A percentile compares a stretch with the other conserved stretches of the same genome.
phyloP scores from a whole-genome alignment of 2,329 filamentous ascomycete species.

The Thelonectria blattea region DNA sequence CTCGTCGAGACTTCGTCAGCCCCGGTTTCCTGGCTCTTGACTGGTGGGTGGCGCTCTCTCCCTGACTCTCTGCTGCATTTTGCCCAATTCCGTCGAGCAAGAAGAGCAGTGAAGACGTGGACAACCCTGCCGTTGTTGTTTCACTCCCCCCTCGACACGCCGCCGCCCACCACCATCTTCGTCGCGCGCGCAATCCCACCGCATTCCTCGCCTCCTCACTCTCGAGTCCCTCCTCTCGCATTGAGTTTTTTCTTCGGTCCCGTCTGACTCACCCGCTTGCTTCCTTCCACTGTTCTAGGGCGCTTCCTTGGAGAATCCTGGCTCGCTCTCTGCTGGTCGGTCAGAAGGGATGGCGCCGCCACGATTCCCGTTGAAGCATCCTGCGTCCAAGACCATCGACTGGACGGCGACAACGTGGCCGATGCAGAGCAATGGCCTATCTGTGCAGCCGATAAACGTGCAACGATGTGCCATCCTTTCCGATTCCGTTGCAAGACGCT shows the following conservation, averaged over 20 bases:
- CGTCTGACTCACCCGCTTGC: slow-evolving; percentile 14
- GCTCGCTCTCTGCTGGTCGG: slow-evolving; percentile 13
- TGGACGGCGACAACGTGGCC: slow-evolving; percentile 19
- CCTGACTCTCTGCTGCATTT: slow-evolving; percentile 16
- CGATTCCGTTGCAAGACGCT: background rate
- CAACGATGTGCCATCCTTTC: slow-evolving; percentile 2
- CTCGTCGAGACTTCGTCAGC: slow-evolving; percentile 16
- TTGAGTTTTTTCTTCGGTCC: background rate
- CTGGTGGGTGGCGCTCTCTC: background rate
- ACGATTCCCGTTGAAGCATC: slow-evolving; percentile 5
- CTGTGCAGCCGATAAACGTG: background rate
- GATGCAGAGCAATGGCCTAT: slow-evolving; percentile 6
- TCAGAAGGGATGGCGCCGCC: slow-evolving; percentile 30
- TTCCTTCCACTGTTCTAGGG: slow-evolving; percentile 25
- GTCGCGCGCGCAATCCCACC: background rate
- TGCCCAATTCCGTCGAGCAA: background rate
- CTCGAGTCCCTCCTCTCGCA: slow-evolving; percentile 7
- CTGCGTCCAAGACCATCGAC: background rate
- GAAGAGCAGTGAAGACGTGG: background rate
- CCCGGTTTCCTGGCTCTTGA: slow-evolving; percentile 20
- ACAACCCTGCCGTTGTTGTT: slow-evolving; percentile 26
- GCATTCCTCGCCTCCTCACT: slow-evolving; percentile 6
- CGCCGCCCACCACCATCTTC: slow-evolving; percentile 12
- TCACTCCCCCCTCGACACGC: slow-evolving; percentile 16
- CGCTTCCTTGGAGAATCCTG: slow-evolving; percentile 25